A percentile compares a stretch with the other conserved stretches of the same genome.
These are phyloP conservation scores for Nigrospora osmanthi DNA, from an alignment of 2,329 filamentous ascomycete species.

Conservation along the genomic window DNA sequence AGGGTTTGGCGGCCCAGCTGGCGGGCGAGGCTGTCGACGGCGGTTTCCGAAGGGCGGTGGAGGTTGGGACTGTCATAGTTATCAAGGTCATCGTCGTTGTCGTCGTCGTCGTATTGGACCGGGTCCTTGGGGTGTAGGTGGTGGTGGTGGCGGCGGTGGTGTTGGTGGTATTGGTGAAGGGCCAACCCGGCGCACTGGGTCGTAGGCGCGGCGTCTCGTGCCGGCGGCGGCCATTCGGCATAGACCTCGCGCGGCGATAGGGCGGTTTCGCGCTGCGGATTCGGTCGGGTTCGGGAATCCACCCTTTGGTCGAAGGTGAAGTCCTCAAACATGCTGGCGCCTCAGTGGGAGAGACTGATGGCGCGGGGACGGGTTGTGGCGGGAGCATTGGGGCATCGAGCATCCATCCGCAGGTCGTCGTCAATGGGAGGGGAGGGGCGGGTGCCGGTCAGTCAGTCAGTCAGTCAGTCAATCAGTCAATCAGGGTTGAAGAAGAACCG, in stretches of 20 bases:
- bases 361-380: not conserved
- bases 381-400: too few relatives aligned
- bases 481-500: too few relatives aligned
- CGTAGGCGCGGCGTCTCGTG: not conserved
- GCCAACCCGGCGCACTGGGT: not conserved
- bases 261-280: constrained; percentile 7
- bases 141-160: too few relatives aligned
- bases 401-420: too few relatives aligned
- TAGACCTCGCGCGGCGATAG: constrained; percentile 6
- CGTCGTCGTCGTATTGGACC: too few relatives aligned
- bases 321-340: constrained; percentile 13
- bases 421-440: too few relatives aligned
- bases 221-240: not conserved
- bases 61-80: not conserved
- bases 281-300: constrained; percentile 9
- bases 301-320: constrained; percentile 14
- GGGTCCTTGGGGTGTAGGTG: too few relatives aligned
- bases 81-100: not conserved
- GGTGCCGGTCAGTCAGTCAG: too few relatives aligned
- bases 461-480: too few relatives aligned
- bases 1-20: constrained; percentile 11
- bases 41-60: constrained; percentile 1
- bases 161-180: too few relatives aligned
- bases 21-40: constrained; percentile 10
- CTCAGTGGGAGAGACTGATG: not conserved